Evolutionary conservation across 2,329 filamentous ascomycete species (phyloP), one percentile per base, ranked within the genome.

Genomic region (Colletotrichum paranaense): DNA sequence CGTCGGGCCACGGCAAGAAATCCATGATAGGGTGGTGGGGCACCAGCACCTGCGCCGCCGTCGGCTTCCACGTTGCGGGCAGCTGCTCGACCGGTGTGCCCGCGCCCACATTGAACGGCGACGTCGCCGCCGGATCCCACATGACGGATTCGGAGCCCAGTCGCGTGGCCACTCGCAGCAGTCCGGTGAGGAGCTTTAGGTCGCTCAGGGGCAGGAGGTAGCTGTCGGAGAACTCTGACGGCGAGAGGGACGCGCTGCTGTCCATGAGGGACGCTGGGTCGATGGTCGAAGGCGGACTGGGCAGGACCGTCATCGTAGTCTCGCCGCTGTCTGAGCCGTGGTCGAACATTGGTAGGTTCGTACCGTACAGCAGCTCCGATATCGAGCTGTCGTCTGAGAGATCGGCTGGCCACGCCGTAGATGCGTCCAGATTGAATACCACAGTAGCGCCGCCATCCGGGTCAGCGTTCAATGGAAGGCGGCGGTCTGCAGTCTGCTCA

Each of bases 1-100:
- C 86, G 22, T 77, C 81, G 1, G 89, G 88, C 90, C 89, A 91
- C 1, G 89, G 89, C 1, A 91, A 79, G 32, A 91, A 80, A 77
- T 92, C 89, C 12, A 91, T 78, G 14, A 90, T 71, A 1, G 90
- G 89, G 75, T 91, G 89, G 74, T 91, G 89, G 1, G 88, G 86
- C 16, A 89, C 80, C 2, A 82, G 75, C 9, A 84, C 76, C 76
- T 91, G 89, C 0, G 84, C 82, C 11, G 80, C 67, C 0, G 88
- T 90, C 14, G 89, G 89, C 38, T 82, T 86, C 81, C 88, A 87
- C 49, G 86, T 83, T 16, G 68, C 58, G 2, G 87, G 88, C 8
- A 90, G 80, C 59, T 84, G 80, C 14, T 82, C 76, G 9, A 79
- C 53, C 76, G 82, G 74, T 57, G 79, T 79, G 26, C 76, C 78